These are phyloP conservation scores for Bipolaris gigantea DNA, from an alignment of 2,329 filamentous ascomycete species.

Conservation along the genomic window DNA sequence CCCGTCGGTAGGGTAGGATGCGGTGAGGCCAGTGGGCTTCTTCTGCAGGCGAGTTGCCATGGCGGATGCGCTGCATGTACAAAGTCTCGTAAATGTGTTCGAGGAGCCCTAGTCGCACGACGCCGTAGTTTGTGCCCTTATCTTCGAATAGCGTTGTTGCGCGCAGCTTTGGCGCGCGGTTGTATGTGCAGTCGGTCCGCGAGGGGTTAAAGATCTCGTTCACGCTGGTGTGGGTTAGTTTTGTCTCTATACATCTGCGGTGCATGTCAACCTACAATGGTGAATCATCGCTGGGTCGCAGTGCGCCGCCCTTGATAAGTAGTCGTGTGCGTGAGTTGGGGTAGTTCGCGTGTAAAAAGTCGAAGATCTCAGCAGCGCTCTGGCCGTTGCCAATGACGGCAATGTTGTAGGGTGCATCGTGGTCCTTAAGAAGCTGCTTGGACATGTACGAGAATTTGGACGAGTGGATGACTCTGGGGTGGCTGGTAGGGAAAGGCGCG, in stretches of 20 bases:
- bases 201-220: slow-evolving; percentile 96
- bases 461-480: slow-evolving; percentile 81
- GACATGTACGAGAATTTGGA: slow-evolving; percentile 76
- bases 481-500: slow-evolving; percentile 65
- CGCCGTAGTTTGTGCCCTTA: slow-evolving; percentile 88
- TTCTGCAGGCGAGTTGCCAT: slow-evolving; percentile 58
- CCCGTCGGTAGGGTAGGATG: slow-evolving; percentile 70
- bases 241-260: neutral
- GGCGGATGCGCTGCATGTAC: slow-evolving; percentile 78
- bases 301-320: slow-evolving; percentile 78
- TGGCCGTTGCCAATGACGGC: slow-evolving; percentile 89
- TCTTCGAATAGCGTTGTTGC: slow-evolving; percentile 66
- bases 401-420: slow-evolving; percentile 66
- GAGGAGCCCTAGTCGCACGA: slow-evolving; percentile 87
- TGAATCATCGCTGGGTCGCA: slow-evolving; percentile 91
- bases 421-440: slow-evolving; percentile 60
- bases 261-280: slow-evolving; percentile 73
- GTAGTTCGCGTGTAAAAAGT: slow-evolving; percentile 79
- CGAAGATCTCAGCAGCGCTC: slow-evolving; percentile 93
- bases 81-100: slow-evolving; percentile 85
- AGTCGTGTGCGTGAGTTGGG: slow-evolving; percentile 78
- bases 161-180: slow-evolving; percentile 65
- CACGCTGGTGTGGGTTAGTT: slow-evolving; percentile 60
- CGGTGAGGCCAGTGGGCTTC: slow-evolving; percentile 78
- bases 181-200: slow-evolving; percentile 75